Base-by-base conservation (phyloP, 2,329 filamentous ascomycete species). In the Coniochaeta ligniaria region DNA sequence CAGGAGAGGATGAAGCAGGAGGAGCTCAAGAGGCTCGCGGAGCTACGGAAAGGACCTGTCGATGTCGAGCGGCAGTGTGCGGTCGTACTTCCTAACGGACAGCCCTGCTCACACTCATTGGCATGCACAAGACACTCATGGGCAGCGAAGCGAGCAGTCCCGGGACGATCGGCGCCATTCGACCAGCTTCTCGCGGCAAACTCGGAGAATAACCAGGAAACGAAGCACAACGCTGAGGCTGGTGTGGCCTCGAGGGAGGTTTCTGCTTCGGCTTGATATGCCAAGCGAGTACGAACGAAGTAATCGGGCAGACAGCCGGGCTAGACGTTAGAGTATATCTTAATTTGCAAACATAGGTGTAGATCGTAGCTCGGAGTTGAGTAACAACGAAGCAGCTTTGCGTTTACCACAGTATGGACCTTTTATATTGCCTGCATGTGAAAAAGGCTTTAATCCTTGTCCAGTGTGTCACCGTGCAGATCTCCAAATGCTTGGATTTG, bases 151-250 rank as follows among this genome's bases (percentile, higher is more conserved):
- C 83, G 93, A 66, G 89, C 89, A 0, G 93, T 97, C 3, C 89
- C 91, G 6, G 93, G 93, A 0, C 83, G 93, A 63, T 95, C 90
- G 50, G 76, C 96, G 62, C 93, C 93, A 1, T 97, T 96, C 70
- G 92, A 96, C 73, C 94, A 96, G 88, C 79, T 97, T 43, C 81
- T 97, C 38, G 87, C 90, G 16, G 88, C 89, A 9, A 95, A 95
- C 70, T 91, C 95, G 74, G 97, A 98, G 82, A 98, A 97, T 81
- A 99, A 99, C 69, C 94, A 98, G 74, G 95, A 95, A 31, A 31
- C 9, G 26, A 96, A 96, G 71, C 91, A 96, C 77, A 95, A 98
- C 74, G 47, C 22, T n/a, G 54, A 36, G 20, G 16, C 55, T 24
- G 36, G 28, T 11, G 56, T 58, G 6, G 9, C 35, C 22, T 22